phyloP scores from a whole-genome alignment of 2,329 filamentous ascomycete genomes.

The Metarhizium guizhouense region DNA sequence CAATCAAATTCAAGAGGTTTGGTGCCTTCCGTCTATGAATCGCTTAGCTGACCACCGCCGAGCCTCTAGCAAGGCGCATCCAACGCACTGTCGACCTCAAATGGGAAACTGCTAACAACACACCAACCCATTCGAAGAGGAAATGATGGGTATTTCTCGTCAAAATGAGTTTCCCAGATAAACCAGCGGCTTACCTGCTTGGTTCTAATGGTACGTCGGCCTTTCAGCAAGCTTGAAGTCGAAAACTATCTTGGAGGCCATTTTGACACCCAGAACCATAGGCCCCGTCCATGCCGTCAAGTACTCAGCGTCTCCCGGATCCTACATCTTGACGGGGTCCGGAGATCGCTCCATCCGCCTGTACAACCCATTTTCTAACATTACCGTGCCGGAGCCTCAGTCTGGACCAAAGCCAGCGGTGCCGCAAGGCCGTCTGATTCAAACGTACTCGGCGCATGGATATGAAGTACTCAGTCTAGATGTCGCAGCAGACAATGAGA shows the following conservation, averaged over 20 bases:
- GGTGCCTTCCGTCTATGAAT: not conserved
- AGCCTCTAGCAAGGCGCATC: not conserved
- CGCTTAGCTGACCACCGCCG: not conserved
- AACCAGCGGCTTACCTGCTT: slow-evolving; percentile 45
- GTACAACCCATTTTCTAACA: slow-evolving; percentile 62
- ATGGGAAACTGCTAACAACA: not conserved
- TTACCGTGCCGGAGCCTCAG: slow-evolving; percentile 22
- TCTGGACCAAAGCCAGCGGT: slow-evolving; percentile 18
- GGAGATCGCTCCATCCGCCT: slow-evolving; percentile 79
- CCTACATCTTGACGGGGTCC: slow-evolving; percentile 77
- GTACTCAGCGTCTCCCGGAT: slow-evolving; percentile 64
- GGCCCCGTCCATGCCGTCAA: slow-evolving; percentile 64
- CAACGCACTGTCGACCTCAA: not conserved
- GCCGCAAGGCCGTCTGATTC: slow-evolving; percentile 58
- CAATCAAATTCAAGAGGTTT: not conserved
- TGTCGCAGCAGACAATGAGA: slow-evolving; percentile 68
- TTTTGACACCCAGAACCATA: slow-evolving; percentile 20
- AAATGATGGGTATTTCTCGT: slow-evolving; percentile 3
- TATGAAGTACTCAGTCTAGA: slow-evolving; percentile 82
- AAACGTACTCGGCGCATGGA: slow-evolving; percentile 82
- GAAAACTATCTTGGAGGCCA: not conserved
- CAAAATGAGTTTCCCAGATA: slow-evolving; percentile 36
- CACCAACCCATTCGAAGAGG: not conserved
- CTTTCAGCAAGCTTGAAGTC: not conserved
- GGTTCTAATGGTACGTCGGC: slow-evolving; percentile 46